Evolutionary conservation across 2,329 filamentous ascomycete species (phyloP), one percentile per base, ranked within the genome.

Genomic region (Diaporthe velutina): DNA sequence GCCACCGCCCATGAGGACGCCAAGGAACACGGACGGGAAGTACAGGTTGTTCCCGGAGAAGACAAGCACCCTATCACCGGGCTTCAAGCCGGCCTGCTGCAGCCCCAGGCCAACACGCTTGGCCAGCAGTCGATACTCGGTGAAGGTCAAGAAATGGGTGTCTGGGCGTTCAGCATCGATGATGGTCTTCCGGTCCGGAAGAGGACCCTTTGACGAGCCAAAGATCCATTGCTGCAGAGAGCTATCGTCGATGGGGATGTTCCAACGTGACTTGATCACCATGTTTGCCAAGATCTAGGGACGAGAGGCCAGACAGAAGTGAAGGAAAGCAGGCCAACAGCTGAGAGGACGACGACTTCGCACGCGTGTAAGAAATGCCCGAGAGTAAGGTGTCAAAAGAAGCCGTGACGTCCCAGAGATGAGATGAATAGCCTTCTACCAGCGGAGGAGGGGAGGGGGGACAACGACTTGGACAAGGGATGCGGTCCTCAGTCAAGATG

Each of bases 41-140:
- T 93, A 94, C 19, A 96, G 82, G 77, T 89, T 92, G 83, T 96
- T 96, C 30, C 91, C 90, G 0, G 93, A 92, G 83, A 93, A 96
- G 28, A 96, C 84, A 61, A 96, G 84, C 6, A 96, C 90, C 2
- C 93, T 90, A 15, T 95, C 94, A 15, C 93, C 93, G 0, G 86
- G 85, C 76, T 91, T 84, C 25, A 96, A 84, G 1, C 94, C 94
- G 22, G 89, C 87, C 72, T 88, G 88, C 60, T 86, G 87, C 40
- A 95, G 84, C 1, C 94, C 94, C 1, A 91, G 86, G 1, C 93
- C 94, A 45, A 97, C 84, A 19, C 94, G 91, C 82, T 95, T 93
- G 45, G 91, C 89, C 86, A 93, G 93, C 77, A 93, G 86, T 30
- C 94, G 92, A 81, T 93, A 94, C 75, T 89, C 87, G 77, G 88